These are phyloP conservation scores for Gossypium anomalum DNA, from an alignment of 345 rosid species.

Conservation along the genomic window DNA sequence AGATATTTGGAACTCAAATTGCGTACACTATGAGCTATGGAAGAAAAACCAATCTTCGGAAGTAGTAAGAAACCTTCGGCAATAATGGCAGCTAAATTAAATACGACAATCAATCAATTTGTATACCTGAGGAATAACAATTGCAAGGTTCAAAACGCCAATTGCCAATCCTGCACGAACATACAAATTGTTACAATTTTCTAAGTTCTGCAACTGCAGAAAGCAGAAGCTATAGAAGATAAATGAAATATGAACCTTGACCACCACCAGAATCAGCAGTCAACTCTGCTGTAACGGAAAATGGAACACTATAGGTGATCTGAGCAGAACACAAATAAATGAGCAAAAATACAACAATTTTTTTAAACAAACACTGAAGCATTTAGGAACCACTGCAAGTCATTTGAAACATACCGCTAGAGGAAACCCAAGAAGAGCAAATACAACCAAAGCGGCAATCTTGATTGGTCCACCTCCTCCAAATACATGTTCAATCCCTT, in stretches of 20 bases:
- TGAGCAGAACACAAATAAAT: constrained; percentile 29
- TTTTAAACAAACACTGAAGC: not conserved
- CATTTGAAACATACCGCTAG: constrained; percentile 66
- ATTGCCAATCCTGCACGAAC: constrained; percentile 78
- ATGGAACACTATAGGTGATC: constrained; percentile 93
- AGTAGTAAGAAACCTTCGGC: not conserved
- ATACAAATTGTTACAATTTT: not conserved
- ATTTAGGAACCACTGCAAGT: constrained; percentile 3
- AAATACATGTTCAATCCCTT: constrained; percentile 51
- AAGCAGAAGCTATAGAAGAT: constrained; percentile 6
- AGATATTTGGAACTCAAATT: not conserved
- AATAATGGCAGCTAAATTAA: not conserved
- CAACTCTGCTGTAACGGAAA: constrained; percentile 88
- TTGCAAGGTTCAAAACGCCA: constrained; percentile 89
- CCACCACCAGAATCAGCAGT: constrained; percentile 96
- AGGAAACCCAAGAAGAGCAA: constrained; percentile 92
- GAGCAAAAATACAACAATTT: not conserved
- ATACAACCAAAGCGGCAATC: constrained; percentile 70
- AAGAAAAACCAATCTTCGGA: not conserved
- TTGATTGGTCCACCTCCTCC: constrained; percentile 56
- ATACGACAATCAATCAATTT: not conserved
- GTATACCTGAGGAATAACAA: constrained; percentile 82
- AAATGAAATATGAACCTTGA: constrained; percentile 52
- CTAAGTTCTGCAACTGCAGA: not conserved
- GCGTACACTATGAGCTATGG: no score